Evolutionary conservation across 805 yeast genomes (phyloP), one percentile per base, ranked within the genome.

Genomic region (Saccharomycopsis sp.): DNA sequence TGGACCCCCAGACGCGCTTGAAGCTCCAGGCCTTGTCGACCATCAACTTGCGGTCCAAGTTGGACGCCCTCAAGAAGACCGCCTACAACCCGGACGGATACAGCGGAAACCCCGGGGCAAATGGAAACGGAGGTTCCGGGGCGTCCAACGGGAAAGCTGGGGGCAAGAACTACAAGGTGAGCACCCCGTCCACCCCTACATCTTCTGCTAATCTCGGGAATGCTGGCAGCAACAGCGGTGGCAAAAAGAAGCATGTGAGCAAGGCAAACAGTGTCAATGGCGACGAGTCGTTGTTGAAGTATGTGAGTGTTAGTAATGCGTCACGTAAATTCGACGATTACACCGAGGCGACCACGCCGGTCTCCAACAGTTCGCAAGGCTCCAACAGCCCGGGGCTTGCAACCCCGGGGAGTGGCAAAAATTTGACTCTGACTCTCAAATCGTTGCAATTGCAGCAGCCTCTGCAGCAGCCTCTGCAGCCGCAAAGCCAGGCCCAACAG

Each of bases 1-100:
- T 61, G 24, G 63, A 61, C 54, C 63, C 62, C 14, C 56, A 54
- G 7, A 75, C 77, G 34, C 79, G 81, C n/a, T 70, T 80, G 69
- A 84, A 84, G 66, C 71, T 84, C 62, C 86, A 87, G 3, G 89
- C 89, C 0, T 74, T 84, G 57, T 79, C 84, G 24, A 84, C 89
- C 2, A 84, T 83, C 61, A 81, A 81, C 68, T 76, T 79, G 5
- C 69, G 88, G 21, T 82, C 69, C 2, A 70, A 71, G 51, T 65
- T 75, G 29, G 79, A 75, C 61, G 68, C 75, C 3, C 70, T 68
- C 55, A 71, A 69, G 51, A 70, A 67, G 57, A 61, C 64, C n/a
- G 56, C 37, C 9, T 59, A 55, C 52, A 20, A 23, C 24, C 23
- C 20, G 9, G 21, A 55, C 29, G 54, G 44, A 24, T 56, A 59